These are phyloP conservation scores for Hawksworthiomyces lignivorus DNA, from an alignment of 2,329 filamentous ascomycete species.

Conservation along the genomic window DNA sequence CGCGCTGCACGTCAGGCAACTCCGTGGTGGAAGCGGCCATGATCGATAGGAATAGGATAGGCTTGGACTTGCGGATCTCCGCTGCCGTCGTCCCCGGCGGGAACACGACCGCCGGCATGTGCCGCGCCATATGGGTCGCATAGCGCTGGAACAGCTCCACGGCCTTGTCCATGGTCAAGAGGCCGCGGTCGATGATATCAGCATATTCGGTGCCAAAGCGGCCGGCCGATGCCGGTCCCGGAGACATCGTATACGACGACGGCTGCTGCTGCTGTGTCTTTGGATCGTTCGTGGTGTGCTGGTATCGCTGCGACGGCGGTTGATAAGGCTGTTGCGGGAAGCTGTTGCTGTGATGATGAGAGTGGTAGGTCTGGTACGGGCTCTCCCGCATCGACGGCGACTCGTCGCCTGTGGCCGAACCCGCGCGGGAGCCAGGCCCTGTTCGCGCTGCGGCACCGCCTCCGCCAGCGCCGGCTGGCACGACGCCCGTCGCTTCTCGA, in stretches of 20 bases:
- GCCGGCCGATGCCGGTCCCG: neutral
- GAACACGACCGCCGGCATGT: slow-evolving; percentile 57
- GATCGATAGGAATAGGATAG: slow-evolving; percentile 62
- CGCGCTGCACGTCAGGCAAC: slow-evolving; percentile 47
- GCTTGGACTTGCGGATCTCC: slow-evolving; percentile 51
- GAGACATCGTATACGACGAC: neutral
- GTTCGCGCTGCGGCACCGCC: neutral
- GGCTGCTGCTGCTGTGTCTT: slow-evolving; percentile 11
- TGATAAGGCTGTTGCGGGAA: neutral
- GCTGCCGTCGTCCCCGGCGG: slow-evolving; percentile 43
- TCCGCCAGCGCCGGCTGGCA: slow-evolving; percentile 1
- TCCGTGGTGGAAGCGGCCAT: slow-evolving; percentile 59
- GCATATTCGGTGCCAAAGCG: slow-evolving; percentile 23
- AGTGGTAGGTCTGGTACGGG: slow-evolving; percentile 8
- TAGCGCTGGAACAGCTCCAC: slow-evolving; percentile 50
- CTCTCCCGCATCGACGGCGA: slow-evolving; percentile 9
- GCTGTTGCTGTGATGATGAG: slow-evolving; percentile 8
- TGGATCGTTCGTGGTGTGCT: neutral
- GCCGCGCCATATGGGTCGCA: slow-evolving; percentile 49
- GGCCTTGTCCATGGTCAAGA: slow-evolving; percentile 50
- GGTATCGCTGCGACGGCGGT: slow-evolving; percentile 8
- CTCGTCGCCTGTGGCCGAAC: slow-evolving; percentile 6
- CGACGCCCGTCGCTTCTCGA: slow-evolving; percentile 12
- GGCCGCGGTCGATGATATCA: slow-evolving; percentile 51
- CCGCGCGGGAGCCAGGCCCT: neutral